phyloP scores from a whole-genome alignment of 495 filamentous ascomycete genomes.

The Penicillium alfredii region DNA sequence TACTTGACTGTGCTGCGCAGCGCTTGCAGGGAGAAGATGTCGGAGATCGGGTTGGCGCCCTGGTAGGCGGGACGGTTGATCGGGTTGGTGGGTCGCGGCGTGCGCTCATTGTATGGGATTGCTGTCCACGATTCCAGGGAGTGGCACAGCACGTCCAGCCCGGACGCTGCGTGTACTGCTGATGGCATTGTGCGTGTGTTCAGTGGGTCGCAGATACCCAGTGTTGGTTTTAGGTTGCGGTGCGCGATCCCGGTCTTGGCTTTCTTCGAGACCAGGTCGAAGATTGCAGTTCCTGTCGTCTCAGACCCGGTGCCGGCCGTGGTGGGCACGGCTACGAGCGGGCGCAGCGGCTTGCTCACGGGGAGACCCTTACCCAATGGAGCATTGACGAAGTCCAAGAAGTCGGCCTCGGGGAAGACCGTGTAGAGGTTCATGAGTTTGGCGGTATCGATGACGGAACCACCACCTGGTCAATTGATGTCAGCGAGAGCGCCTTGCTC shows the following conservation, averaged over 20 bases:
- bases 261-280: slow-evolving; percentile 80
- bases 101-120: slow-evolving; percentile 83
- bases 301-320: slow-evolving; percentile 94
- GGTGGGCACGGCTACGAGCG: slow-evolving; percentile 88
- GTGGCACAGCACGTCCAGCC: slow-evolving; percentile 92
- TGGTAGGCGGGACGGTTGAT: slow-evolving; percentile 92
- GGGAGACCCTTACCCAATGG: slow-evolving; percentile 85
- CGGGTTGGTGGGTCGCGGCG: slow-evolving; percentile 79
- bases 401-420: slow-evolving; percentile 78
- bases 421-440: slow-evolving; percentile 98
- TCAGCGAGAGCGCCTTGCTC: no score
- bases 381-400: slow-evolving; percentile 96
- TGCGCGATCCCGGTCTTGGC: slow-evolving; percentile 96
- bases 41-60: slow-evolving; percentile 93
- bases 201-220: slow-evolving; percentile 92
- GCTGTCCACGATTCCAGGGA: slow-evolving; percentile 92
- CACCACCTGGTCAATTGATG: no score
- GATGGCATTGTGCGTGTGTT: slow-evolving; percentile 94
- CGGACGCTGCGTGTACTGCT: slow-evolving; percentile 81
- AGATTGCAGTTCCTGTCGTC: slow-evolving; percentile 96
- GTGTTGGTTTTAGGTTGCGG: slow-evolving; percentile 86
- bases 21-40: slow-evolving; percentile 87
- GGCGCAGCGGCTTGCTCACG: slow-evolving; percentile 69
- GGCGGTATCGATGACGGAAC: slow-evolving; percentile 91
- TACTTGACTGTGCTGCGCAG: slow-evolving; percentile 80